Base-by-base conservation (phyloP, 2,329 filamentous ascomycete genomes). In the Phoma herbarum region DNA sequence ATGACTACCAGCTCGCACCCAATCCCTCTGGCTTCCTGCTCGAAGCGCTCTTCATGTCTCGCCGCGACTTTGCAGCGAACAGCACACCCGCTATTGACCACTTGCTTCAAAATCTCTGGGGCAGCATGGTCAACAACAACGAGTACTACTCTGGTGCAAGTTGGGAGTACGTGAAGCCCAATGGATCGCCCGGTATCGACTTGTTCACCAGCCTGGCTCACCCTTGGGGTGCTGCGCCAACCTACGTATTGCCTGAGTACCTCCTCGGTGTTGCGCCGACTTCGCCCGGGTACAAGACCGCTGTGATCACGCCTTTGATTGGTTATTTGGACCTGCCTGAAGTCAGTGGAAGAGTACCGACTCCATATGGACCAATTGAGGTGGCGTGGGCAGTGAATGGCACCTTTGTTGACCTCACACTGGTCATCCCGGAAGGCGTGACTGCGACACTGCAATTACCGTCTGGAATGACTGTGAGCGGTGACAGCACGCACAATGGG, bases 11-110 rank as follows among this genome's bases (percentile, higher is more conserved):
- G 12, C 60, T 67, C n/a, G 60, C 66, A 3, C 80, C 83, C 11
- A 83, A 82, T 63, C 83, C 79, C 23, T 79, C 75, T 12, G 79
- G 79, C 2, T 81, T 82, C 60, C 67, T 82, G 2, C 73, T 83
- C 4, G 66, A 75, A 39, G 74, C 78, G 0, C 63, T 81, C 0
- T 67, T 71, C 28, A 59, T 69, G 37, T 59, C 70, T 3, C 70
- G 50, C 67, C 47, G 66, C 61, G 14, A 72, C 4, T 55, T 55
- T 31, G 46, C 41, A 10, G 41, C 20, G 16, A 52, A 62, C 9
- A 61, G 55, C 37, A 52, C 52, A 3, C 4, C 31, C 4, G 62
- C 66, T 3, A 57, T 68, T 0, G 66, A 60, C 2, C 64, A 73
- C 22, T 68, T 82, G 1, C 68, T 82, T 0, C 65, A 75, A 25